phyloP scores from a whole-genome alignment of 1,284 basidiomycete species.

The Butyriboletus pseudospeciosus region DNA sequence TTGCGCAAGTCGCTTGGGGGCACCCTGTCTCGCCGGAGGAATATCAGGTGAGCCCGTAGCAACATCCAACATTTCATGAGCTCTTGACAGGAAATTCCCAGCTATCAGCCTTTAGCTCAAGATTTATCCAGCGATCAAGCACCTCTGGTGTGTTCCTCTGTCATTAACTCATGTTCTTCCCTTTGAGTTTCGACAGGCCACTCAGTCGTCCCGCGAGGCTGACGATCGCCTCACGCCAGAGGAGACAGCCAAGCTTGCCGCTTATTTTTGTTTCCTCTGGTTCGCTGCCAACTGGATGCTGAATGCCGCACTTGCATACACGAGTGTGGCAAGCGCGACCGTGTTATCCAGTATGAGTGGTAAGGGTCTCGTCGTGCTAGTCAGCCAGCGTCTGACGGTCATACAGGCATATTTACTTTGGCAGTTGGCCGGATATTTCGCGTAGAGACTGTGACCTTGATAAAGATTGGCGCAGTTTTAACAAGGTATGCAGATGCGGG shows the following conservation, averaged over 20 bases:
- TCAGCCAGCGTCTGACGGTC: slow-evolving; percentile 1
- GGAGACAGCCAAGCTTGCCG: slow-evolving; percentile 76
- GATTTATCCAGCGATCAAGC: slow-evolving; percentile 10
- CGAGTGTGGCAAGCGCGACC: slow-evolving; percentile 87
- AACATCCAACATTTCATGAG: not conserved
- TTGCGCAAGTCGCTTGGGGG: slow-evolving; percentile 38
- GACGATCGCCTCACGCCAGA: slow-evolving; percentile 51
- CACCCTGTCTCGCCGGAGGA: slow-evolving; percentile 15
- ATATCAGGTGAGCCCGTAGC: slow-evolving; percentile 9
- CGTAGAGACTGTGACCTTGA: slow-evolving; percentile 74
- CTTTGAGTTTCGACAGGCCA: slow-evolving; percentile 8
- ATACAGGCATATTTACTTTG: slow-evolving; percentile 91
- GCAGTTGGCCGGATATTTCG: slow-evolving; percentile 78
- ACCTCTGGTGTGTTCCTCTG: slow-evolving; percentile 14
- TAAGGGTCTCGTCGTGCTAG: slow-evolving; percentile 34
- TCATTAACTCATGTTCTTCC: not conserved
- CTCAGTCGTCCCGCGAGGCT: slow-evolving; percentile 2
- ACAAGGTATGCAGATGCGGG: slow-evolving; percentile 58
- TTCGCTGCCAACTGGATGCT: slow-evolving; percentile 89
- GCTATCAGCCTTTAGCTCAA: slow-evolving; percentile 27
- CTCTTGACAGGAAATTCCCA: slow-evolving; percentile 5
- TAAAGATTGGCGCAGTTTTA: slow-evolving; percentile 78
- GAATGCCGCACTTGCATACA: slow-evolving; percentile 78
- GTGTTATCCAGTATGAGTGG: slow-evolving; percentile 87
- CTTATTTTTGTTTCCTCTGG: slow-evolving; percentile 80